A percentile compares a stretch with the other conserved stretches of the same genome.
These are phyloP conservation scores for Fimicolochytrium jonesii DNA, from an alignment of 192 early-diverging fungal species.

Conservation along the genomic window DNA sequence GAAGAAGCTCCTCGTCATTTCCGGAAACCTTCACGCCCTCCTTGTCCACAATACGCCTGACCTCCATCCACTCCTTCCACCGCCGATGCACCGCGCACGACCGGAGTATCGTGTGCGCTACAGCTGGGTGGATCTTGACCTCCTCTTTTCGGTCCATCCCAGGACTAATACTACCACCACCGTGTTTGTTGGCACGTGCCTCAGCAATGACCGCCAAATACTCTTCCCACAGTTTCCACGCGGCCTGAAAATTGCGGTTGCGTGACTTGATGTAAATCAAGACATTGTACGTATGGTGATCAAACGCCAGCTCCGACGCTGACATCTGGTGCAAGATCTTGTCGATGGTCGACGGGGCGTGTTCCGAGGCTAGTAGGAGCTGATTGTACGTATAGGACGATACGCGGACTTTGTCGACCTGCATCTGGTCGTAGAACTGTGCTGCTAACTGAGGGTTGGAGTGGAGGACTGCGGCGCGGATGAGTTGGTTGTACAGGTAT, in stretches of 20 bases:
- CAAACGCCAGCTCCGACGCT: neutral
- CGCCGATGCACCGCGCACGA: slow-evolving; percentile 11
- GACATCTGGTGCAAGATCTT: slow-evolving; percentile 6
- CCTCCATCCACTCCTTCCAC: no score
- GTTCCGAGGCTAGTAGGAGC: slow-evolving; percentile 4
- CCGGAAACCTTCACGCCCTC: no score
- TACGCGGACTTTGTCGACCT: neutral
- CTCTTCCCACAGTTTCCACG: slow-evolving; percentile 21
- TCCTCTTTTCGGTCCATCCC: neutral
- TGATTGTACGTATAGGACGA: slow-evolving; percentile 5
- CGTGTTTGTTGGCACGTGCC: neutral
- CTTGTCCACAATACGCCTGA: no score
- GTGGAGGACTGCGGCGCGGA: slow-evolving; percentile 4
- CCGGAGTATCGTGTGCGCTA: neutral
- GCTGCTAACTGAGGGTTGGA: neutral
- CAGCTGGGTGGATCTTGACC: slow-evolving; percentile 3
- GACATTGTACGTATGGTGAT: slow-evolving; percentile 12
- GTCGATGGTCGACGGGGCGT: neutral
- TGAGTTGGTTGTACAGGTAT: slow-evolving; percentile 16
- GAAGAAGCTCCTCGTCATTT: no score
- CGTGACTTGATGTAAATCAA: slow-evolving; percentile 7
- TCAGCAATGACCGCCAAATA: slow-evolving; percentile 1
- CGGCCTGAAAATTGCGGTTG: neutral
- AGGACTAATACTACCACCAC: neutral
- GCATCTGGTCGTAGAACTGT: slow-evolving; percentile 7